Evolutionary conservation across 2,329 filamentous ascomycete species (phyloP).

Genomic region (Paecilomyces sp.): DNA sequence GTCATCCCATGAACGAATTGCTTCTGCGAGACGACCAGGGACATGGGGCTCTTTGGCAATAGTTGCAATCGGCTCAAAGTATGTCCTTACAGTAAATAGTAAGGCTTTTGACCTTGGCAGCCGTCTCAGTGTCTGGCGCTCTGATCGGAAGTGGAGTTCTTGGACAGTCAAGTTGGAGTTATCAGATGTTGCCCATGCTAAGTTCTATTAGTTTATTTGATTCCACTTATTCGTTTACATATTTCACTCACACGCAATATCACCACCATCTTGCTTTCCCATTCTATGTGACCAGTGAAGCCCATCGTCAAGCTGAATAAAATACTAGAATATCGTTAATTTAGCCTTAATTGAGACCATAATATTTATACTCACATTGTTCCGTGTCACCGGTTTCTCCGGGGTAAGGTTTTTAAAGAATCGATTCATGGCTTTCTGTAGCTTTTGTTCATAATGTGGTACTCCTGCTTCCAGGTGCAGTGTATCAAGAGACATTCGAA

Average conservation of each 20-base stretch:
- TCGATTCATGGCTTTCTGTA: conserved; percentile 9
- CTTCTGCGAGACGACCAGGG: conserved; percentile 3
- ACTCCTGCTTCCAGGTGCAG: conserved; percentile 10
- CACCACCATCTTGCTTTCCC: conserved; percentile 8
- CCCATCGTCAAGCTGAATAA: conserved; percentile 11
- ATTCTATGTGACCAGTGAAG: conserved; percentile 13
- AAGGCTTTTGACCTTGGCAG: conserved; percentile 1
- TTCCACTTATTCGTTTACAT: not conserved
- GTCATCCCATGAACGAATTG: conserved; percentile 4
- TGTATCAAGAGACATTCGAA: conserved; percentile 10
- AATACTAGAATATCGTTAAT: conserved; percentile 3
- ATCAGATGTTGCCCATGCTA: not conserved
- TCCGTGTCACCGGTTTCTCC: conserved; percentile 8
- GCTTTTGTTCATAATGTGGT: conserved; percentile 8
- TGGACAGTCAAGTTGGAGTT: conserved; percentile 1
- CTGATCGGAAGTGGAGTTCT: conserved; percentile 8
- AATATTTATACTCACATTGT: conserved; percentile 3
- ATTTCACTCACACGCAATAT: conserved; percentile 4
- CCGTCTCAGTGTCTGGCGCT: conserved; percentile 5
- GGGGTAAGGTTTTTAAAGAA: conserved; percentile 8
- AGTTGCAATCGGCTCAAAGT: not conserved
- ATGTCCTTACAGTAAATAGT: not conserved
- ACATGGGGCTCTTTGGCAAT: not conserved
- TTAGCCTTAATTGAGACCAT: not conserved
- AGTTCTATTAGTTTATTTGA: not conserved